Conservation (phyloP, 2,329 filamentous ascomycete species). For the Monilinia laxa region DNA sequence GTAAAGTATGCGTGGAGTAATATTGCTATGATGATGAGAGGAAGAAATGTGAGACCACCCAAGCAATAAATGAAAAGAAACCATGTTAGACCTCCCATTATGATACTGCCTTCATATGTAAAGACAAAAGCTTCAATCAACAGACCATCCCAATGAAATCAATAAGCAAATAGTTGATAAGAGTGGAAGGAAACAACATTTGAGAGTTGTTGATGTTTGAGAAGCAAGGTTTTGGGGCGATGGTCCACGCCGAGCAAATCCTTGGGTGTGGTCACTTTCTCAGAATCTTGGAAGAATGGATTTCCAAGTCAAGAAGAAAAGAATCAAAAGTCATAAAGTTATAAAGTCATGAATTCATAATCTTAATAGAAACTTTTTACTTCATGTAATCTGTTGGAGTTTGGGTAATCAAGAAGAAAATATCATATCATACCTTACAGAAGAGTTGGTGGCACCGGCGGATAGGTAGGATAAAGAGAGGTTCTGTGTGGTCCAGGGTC, state of each 20-base stretch:
- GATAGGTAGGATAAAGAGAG: background rate
- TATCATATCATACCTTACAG: background rate
- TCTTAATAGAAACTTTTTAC: background rate
- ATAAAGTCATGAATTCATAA: background rate
- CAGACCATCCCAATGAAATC: constrained; percentile 6
- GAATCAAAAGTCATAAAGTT: background rate
- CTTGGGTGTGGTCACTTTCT: background rate
- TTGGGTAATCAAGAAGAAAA: background rate
- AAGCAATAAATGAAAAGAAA: constrained; percentile 78
- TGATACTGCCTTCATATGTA: constrained; percentile 26
- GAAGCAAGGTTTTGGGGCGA: constrained; percentile 12
- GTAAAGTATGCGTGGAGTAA: constrained; percentile 68
- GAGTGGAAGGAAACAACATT: constrained; percentile 10
- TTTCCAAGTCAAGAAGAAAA: background rate
- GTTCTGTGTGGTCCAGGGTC: background rate
- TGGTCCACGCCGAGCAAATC: constrained; percentile 9
- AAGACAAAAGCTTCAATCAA: constrained; percentile 6
- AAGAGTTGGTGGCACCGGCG: background rate
- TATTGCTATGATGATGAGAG: constrained; percentile 62
- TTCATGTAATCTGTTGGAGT: background rate
- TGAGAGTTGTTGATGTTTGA: constrained; percentile 10
- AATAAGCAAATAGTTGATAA: constrained; percentile 7
- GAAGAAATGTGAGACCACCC: constrained; percentile 85
- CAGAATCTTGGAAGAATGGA: background rate
- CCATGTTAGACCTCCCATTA: constrained; percentile 38